Conservation (phyloP, 169 alveolate genomes). For the Sarcocystis neurona region DNA sequence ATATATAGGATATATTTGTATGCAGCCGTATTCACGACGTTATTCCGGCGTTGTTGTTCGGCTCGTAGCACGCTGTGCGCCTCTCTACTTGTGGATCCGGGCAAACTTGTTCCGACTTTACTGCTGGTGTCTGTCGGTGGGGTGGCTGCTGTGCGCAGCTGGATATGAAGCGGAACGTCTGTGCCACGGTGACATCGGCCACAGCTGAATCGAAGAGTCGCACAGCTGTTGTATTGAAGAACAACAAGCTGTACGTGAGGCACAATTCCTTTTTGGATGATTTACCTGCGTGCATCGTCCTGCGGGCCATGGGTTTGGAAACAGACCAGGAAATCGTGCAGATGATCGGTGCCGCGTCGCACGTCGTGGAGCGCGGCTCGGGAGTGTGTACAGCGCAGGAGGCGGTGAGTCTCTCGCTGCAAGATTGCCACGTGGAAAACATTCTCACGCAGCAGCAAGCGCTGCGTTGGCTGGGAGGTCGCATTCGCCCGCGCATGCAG, state of each 20-base stretch:
- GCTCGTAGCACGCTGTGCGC: neutral
- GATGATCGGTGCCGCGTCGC: conserved; percentile 85
- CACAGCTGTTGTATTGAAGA: conserved; percentile 93
- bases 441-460: conserved; percentile 89
- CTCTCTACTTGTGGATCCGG: neutral
- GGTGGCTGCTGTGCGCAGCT: conserved; percentile 58
- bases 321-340: conserved; percentile 98
- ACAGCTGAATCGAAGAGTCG: conserved; percentile 97
- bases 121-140: neutral
- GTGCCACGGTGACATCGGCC: conserved; percentile 96
- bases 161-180: conserved; percentile 90
- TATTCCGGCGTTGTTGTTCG: neutral
- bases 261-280: conserved; percentile 95
- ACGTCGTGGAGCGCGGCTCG: conserved; percentile 10
- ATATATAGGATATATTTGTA: neutral
- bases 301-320: conserved; percentile 98
- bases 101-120: neutral
- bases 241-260: conserved; percentile 90
- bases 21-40: neutral
- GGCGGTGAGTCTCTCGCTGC: conserved; percentile 50
- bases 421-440: conserved; percentile 66
- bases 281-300: conserved; percentile 94
- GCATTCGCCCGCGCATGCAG: conserved; percentile 82
- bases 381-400: conserved; percentile 34
- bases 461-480: conserved; percentile 81